Evolutionary conservation across 768 basidiomycete species (phyloP).

Genomic region (Boletus speciosus): DNA sequence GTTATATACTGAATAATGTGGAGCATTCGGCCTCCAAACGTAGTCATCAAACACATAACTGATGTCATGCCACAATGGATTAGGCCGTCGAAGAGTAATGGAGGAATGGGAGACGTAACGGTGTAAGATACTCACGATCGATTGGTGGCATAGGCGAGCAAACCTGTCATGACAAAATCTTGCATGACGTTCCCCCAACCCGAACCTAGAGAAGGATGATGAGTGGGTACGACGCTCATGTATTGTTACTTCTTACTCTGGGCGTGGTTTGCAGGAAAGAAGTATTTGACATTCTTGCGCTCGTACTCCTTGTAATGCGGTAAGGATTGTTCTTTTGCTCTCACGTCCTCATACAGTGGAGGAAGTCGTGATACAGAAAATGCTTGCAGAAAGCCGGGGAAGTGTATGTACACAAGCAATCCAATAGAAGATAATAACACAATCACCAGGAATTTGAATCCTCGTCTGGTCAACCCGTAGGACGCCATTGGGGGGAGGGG

Average conservation of each 20-base stretch:
- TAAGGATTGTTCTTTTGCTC: constrained; percentile 36
- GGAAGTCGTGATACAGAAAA: constrained; percentile 22
- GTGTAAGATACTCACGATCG: constrained; percentile 30
- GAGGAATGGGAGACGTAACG: background rate
- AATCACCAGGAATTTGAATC: constrained; percentile 13
- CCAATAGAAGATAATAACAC: constrained; percentile 6
- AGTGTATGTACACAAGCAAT: constrained; percentile 12
- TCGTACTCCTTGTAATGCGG: constrained; percentile 41
- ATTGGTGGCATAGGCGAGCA: constrained; percentile 34
- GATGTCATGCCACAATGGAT: background rate
- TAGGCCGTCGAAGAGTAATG: background rate
- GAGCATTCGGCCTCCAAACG: constrained; percentile 36
- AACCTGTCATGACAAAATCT: constrained; percentile 35
- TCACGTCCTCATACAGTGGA: constrained; percentile 41
- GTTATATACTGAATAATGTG: constrained; percentile 36
- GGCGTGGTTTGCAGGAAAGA: constrained; percentile 48
- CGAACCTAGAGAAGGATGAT: constrained; percentile 23
- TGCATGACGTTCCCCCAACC: constrained; percentile 44
- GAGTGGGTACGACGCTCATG: background rate
- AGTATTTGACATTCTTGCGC: constrained; percentile 36
- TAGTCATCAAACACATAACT: constrained; percentile 45
- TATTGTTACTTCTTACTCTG: constrained; percentile 28
- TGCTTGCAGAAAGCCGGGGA: constrained; percentile 1
- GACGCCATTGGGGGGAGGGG: constrained; percentile 17
- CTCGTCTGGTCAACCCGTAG: constrained; percentile 24